These are phyloP conservation scores for Annona squamosa DNA, from an alignment of 164 flowering plant species.

Conservation along the genomic window DNA sequence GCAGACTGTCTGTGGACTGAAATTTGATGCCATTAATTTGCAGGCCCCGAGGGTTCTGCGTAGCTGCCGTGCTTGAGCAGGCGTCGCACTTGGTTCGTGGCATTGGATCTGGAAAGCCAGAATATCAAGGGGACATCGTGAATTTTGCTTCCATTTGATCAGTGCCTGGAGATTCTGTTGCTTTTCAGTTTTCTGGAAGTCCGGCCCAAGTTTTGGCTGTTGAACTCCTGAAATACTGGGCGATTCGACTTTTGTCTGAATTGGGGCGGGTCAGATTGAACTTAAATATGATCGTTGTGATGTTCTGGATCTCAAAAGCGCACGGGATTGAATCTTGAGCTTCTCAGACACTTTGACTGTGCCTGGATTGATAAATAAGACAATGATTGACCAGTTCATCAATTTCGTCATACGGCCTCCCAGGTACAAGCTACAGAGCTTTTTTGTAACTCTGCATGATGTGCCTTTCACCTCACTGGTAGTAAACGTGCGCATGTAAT, in stretches of 20 bases:
- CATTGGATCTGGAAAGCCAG: neutral
- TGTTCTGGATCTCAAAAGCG: neutral
- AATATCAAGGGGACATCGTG: neutral
- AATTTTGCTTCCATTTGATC: neutral
- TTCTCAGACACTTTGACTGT: conserved; percentile 9
- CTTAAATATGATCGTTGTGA: neutral
- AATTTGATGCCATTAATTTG: neutral
- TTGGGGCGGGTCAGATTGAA: neutral
- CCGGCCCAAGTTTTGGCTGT: neutral
- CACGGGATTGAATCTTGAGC: neutral
- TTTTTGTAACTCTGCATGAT: neutral
- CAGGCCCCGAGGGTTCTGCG: neutral
- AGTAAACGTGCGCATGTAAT: neutral
- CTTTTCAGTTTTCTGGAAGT: neutral
- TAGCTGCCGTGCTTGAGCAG: neutral
- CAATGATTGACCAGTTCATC: conserved; percentile 90
- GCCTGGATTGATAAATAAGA: conserved; percentile 7
- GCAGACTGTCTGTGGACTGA: neutral
- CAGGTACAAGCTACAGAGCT: conserved; percentile 33
- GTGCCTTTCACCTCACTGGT: neutral
- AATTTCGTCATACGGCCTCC: conserved; percentile 96
- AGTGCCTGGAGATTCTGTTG: neutral
- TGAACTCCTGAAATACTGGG: neutral
- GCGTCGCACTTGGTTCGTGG: neutral
- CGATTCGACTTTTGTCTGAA: neutral